Evolutionary conservation across 345 rosid species (phyloP), one percentile per base, ranked within the genome.

Genomic region (Linum tenue): DNA sequence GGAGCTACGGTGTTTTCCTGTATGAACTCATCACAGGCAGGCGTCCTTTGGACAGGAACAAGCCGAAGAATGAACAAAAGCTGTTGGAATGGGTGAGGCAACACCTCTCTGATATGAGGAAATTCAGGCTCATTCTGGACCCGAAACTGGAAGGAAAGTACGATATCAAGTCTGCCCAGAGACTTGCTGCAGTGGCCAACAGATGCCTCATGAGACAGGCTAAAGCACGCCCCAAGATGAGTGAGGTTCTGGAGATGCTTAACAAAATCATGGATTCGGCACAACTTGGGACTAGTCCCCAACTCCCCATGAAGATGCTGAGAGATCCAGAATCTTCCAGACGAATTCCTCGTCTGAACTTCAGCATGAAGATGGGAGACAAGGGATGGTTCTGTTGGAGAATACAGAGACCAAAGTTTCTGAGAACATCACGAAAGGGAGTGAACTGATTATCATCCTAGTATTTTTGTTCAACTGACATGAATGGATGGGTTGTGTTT

Each of bases 1-100:
- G 96, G 97, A 79, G 96, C 76, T 94, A 84, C 5, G 97, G 99
- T 64, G 80, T 94, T 58, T 94, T 90, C 72, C 83, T 88, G 0
- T 94, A 88, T 3, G 96, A 94, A 63, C 99, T 94, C 67, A 88
- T 90, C 53, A 94, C 99, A 0, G 98, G 96, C 5, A 85, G 97
- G 63, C 85, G 89, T 3, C 99, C 97, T 4, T 57, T 90, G 37
- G 99, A 90, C 63, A 66, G 87, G 0, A 88, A 83, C 77, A 87
- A 96, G 0, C 99, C 97, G 17, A 90, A 83, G 79, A 73, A 80
- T 51, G 97, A 90, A 74, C 91, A 90, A 36, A 94, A 88, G 40
- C 91, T 94, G 60, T 75, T 94, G 73, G 97, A 94, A 35, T 94
- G 99, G 99, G 81, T 94, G 15, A 86, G 86, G 76, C 86, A 96